Conservation (phyloP, 768 basidiomycete species). For the Tephrocybe sp. region DNA sequence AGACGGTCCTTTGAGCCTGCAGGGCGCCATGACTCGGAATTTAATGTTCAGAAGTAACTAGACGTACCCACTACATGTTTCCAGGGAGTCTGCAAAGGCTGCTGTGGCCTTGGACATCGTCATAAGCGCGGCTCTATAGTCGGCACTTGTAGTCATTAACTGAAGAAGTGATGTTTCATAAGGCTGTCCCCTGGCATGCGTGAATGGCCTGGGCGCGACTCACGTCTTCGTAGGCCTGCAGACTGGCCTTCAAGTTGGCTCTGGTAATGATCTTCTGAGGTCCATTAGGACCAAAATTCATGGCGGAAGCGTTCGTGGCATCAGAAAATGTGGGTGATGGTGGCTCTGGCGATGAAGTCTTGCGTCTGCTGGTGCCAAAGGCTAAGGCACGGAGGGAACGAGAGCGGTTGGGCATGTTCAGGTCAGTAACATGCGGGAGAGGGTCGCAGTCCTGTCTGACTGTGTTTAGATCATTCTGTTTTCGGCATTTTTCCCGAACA, state of each 20-base stretch:
- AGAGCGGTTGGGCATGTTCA: conserved; percentile 50
- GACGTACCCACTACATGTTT: conserved; percentile 77
- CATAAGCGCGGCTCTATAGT: conserved; percentile 79
- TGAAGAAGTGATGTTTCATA: conserved; percentile 26
- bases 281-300: conserved; percentile 74
- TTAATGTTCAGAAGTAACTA: background rate
- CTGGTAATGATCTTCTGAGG: conserved; percentile 84
- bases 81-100: conserved; percentile 83
- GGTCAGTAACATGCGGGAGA: conserved; percentile 13
- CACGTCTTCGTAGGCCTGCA: conserved; percentile 83
- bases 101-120: conserved; percentile 84
- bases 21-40: conserved; percentile 2
- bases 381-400: conserved; percentile 58
- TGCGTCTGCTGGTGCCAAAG: conserved; percentile 44
- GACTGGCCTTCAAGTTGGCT: conserved; percentile 70
- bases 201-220: conserved; percentile 24
- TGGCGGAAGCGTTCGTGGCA: conserved; percentile 72
- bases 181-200: conserved; percentile 1
- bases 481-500: conserved; percentile 8
- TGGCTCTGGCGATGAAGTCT: conserved; percentile 48
- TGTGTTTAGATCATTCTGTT: conserved; percentile 16
- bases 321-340: conserved; percentile 88
- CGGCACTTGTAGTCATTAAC: conserved; percentile 75
- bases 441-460: conserved; percentile 14
- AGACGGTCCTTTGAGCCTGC: conserved; percentile 73